Evolutionary conservation across 768 basidiomycete genomes (phyloP).

Genomic region (Solioccasus polychromus): DNA sequence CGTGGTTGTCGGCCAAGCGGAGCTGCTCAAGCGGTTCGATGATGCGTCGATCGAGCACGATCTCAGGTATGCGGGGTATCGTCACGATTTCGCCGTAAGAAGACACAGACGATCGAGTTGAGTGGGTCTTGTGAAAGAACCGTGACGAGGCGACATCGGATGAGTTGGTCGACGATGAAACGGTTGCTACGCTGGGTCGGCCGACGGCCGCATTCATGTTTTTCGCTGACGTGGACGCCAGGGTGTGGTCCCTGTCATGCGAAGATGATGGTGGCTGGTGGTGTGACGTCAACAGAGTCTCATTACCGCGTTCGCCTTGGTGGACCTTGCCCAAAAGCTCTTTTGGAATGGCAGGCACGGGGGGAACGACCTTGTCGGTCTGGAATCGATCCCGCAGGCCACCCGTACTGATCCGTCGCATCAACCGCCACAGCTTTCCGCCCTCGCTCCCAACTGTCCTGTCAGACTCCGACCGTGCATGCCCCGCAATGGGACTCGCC

Average conservation of each 20-base stretch:
- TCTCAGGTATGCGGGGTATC: constrained; percentile 37
- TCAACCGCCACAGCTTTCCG: constrained; percentile 60
- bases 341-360: constrained; percentile 60
- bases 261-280: constrained; percentile 1
- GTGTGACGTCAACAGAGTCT: constrained; percentile 8
- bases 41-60: constrained; percentile 43
- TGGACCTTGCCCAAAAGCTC: constrained; percentile 27
- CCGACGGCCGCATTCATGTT: not conserved
- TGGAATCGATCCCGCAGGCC: constrained; percentile 52
- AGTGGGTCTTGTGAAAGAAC: constrained; percentile 49
- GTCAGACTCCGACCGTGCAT: constrained; percentile 14
- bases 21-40: constrained; percentile 55
- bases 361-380: constrained; percentile 39
- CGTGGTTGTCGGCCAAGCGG: constrained; percentile 33
- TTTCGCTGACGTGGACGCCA: constrained; percentile 4
- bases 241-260: constrained; percentile 7
- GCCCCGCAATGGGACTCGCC: constrained; percentile 12
- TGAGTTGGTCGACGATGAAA: constrained; percentile 60
- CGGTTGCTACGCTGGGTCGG: constrained; percentile 48
- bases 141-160: constrained; percentile 54
- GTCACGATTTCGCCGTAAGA: constrained; percentile 46
- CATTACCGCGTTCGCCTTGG: constrained; percentile 2
- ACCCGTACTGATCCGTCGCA: constrained; percentile 68
- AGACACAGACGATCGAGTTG: constrained; percentile 53
- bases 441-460: constrained; percentile 26